A percentile compares a stretch with the other conserved stretches of the same genome.
Conservation (phyloP, 164 flowering plant species). For the Euptelea pleiosperma region DNA sequence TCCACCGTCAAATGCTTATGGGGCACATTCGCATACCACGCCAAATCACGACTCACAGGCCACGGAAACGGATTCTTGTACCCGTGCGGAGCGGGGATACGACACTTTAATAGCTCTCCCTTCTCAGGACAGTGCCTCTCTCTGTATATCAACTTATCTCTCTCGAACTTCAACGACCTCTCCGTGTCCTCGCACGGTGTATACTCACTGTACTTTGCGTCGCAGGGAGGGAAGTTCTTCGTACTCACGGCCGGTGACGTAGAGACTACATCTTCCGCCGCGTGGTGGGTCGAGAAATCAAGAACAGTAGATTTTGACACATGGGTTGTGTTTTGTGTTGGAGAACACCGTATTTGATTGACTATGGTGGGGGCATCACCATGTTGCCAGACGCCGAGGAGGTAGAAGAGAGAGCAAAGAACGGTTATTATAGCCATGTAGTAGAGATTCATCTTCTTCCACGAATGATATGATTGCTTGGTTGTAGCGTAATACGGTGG, state of each 20-base stretch:
- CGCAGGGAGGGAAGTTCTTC: constrained; percentile 48
- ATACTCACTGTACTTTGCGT: constrained; percentile 51
- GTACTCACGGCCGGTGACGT: constrained; percentile 21
- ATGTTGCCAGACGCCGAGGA: constrained; percentile 52
- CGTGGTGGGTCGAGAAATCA: constrained; percentile 62
- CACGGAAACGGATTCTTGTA: constrained; percentile 67
- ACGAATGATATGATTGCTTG: neutral
- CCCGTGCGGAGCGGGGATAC: constrained; percentile 78
- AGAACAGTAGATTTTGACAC: constrained; percentile 21
- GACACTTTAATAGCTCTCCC: constrained; percentile 40
- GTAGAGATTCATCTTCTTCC: constrained; percentile 37
- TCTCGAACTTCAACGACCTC: constrained; percentile 55
- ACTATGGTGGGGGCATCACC: constrained; percentile 12
- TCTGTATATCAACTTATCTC: constrained; percentile 55
- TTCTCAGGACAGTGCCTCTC: constrained; percentile 87
- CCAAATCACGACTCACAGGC: constrained; percentile 78
- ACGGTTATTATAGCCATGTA: constrained; percentile 20
- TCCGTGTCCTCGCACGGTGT: constrained; percentile 79
- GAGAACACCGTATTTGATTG: too few species aligned
- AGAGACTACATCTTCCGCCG: constrained; percentile 17
- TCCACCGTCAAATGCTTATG: constrained; percentile 71
- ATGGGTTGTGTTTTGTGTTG: neutral
- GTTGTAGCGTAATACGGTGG: neutral
- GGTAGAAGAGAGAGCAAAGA: constrained; percentile 56
- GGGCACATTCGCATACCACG: constrained; percentile 90